These are phyloP conservation scores for Saprolegnia diclina DNA, from an alignment of 352 stramenopile species.

Conservation along the genomic window DNA sequence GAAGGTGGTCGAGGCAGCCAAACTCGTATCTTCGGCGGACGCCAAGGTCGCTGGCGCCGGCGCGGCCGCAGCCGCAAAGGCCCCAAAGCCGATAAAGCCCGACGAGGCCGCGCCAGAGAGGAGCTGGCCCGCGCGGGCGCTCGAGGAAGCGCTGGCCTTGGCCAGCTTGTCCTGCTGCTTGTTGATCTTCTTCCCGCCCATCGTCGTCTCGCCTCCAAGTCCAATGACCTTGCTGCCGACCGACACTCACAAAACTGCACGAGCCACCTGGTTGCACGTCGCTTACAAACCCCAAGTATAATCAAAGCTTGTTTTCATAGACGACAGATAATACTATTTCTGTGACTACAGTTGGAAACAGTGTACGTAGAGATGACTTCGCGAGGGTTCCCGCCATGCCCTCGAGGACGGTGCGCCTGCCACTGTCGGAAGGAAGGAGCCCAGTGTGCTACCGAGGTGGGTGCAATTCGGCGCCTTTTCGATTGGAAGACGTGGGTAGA, in stretches of 20 bases:
- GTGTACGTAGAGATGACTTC: background rate
- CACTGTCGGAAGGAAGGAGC: too few relatives aligned
- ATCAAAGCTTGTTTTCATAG: background rate
- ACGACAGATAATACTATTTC: background rate
- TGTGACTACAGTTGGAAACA: background rate
- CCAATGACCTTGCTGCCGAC: background rate
- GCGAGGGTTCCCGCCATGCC: background rate
- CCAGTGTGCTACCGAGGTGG: too few relatives aligned
- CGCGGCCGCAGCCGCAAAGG: conserved; percentile 17
- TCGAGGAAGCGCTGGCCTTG: conserved; percentile 74
- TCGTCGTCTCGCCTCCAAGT: background rate
- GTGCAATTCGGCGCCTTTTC: too few relatives aligned
- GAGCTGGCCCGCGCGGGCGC: conserved; percentile 41
- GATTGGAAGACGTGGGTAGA: too few relatives aligned
- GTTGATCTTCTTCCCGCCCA: conserved; percentile 35
- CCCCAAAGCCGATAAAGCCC: conserved; percentile 66
- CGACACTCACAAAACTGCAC: conserved; percentile 12
- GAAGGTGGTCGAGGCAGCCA: conserved; percentile 28
- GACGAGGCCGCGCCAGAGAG: conserved; percentile 24
- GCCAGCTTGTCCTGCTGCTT: conserved; percentile 85
- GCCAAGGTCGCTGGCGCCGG: conserved; percentile 24
- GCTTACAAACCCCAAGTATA: conserved; percentile 1
- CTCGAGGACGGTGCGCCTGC: too few relatives aligned
- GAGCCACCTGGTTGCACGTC: background rate
- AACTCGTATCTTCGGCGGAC: conserved; percentile 27